Evolutionary conservation across 164 flowering plant species (phyloP), one percentile per base, ranked within the genome.

Genomic region (Aristolochia californica): DNA sequence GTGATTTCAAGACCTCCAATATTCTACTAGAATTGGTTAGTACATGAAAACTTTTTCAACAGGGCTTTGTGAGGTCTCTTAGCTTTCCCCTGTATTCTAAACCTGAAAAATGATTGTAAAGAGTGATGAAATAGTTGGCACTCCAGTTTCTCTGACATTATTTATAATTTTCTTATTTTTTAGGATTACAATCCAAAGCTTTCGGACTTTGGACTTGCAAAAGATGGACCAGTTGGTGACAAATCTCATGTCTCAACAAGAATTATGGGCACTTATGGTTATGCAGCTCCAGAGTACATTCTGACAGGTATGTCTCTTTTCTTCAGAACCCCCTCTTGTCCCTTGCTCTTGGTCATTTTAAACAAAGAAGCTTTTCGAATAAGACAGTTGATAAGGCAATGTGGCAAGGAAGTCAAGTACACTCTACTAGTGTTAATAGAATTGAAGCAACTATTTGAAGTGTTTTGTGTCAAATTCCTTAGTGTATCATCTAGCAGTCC

Each of bases 1-100:
- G 96, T 4, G 95, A 91, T 66, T 91, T 91, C 54, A 91, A 91
- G 79, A 85, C 97, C 4, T 88, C 98, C 1, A 91, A 91, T 70
- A 91, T 91, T 56, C 72, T 91, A 47, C 68, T 91, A 17, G 96
- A 91, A 56, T 59, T n/a, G 84, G 98, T 88, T 51, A 64, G 88
- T 75, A 58, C 47, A 34, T n/a, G 16, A 14, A 45, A 58, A 38
- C 48, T 21, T 40, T 2, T 51, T 21, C 55, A 51, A 27, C 20
- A n/a, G 23, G 23, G 16, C 14, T 20, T 21, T 17, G 18, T 5
- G 5, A n/a, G 22, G 18, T 47, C 21, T 47, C 50, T 47, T 17
- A 47, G 9, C 5, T 47, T n/a, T 17, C 10, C 22, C 16, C 50
- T 47, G 20, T n/a, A 5, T 5, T 17, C 5, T 16, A 15, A 12